A percentile compares a stretch with the other conserved stretches of the same genome.
phyloP scores from a whole-genome alignment of 805 yeast species.

The Kodamaea jinghongensis region DNA sequence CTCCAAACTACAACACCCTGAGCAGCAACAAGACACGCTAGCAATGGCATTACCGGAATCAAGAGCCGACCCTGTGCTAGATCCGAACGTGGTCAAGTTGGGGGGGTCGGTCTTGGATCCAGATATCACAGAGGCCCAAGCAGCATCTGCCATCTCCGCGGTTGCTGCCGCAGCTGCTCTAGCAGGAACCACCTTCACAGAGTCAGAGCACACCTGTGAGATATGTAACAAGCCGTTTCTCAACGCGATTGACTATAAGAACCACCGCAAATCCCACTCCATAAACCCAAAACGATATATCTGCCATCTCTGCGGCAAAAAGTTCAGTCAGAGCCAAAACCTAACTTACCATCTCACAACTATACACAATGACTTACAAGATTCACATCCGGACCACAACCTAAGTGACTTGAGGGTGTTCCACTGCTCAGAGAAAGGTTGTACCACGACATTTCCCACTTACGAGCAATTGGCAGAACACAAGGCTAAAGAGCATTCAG shows the following conservation, averaged over 20 bases:
- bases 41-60: too few relatives aligned
- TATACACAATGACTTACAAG: slow-evolving; percentile 12
- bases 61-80: too few relatives aligned
- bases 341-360: slow-evolving; percentile 11
- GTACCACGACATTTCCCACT: slow-evolving; percentile 17
- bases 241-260: slow-evolving; percentile 10
- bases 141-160: slow-evolving; percentile 6
- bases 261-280: slow-evolving; percentile 12
- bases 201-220: slow-evolving; percentile 5
- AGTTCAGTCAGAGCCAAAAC: slow-evolving; percentile 13
- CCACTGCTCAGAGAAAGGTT: slow-evolving; percentile 16
- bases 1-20: too few relatives aligned
- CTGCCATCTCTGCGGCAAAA: slow-evolving; percentile 13
- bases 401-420: slow-evolving; percentile 10
- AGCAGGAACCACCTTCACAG: background rate
- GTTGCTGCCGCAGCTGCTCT: slow-evolving; percentile 7
- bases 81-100: too few relatives aligned
- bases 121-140: slow-evolving; percentile 3
- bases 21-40: too few relatives aligned
- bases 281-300: slow-evolving; percentile 11
- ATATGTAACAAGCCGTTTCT: slow-evolving; percentile 9
- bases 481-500: slow-evolving; percentile 8
- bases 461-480: slow-evolving; percentile 11
- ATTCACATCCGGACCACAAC: slow-evolving; percentile 2
- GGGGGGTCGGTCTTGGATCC: too few relatives aligned